phyloP scores from a whole-genome alignment of 2,329 filamentous ascomycete species.

The Periconia sp. region DNA sequence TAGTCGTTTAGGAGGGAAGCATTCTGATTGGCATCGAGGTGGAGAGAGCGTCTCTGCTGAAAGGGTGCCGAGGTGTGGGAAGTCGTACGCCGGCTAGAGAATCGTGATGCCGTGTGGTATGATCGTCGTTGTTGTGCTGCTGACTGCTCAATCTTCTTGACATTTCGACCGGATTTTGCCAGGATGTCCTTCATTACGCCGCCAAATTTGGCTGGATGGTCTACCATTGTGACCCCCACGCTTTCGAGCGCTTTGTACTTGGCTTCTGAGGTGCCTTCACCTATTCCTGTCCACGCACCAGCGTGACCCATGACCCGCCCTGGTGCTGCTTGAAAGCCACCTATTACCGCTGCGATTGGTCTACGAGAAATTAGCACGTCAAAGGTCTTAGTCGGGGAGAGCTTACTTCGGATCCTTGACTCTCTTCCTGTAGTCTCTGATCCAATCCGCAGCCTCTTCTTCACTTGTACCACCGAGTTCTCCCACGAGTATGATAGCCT shows the following conservation, averaged over 20 bases:
- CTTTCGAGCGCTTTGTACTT: constrained; percentile 72
- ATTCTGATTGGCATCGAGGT: constrained; percentile 61
- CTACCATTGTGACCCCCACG: constrained; percentile 72
- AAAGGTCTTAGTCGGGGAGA: not conserved
- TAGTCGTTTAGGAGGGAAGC: constrained; percentile 62
- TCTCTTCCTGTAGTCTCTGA: constrained; percentile 67
- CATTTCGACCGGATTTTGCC: constrained; percentile 48
- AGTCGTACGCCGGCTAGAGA: no score
- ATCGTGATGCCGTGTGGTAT: constrained; percentile 46
- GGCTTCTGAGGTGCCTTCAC: constrained; percentile 67
- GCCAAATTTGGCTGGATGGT: constrained; percentile 79
- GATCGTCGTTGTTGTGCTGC: constrained; percentile 56
- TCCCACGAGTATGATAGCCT: constrained; percentile 74
- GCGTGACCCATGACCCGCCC: constrained; percentile 80
- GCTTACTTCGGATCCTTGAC: constrained; percentile 68
- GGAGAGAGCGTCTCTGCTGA: constrained; percentile 58
- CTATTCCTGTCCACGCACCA: constrained; percentile 72
- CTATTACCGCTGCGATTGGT: constrained; percentile 75
- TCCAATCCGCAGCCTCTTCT: constrained; percentile 76
- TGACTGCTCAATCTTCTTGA: constrained; percentile 47
- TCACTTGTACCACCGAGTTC: constrained; percentile 75
- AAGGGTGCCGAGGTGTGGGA: constrained; percentile 3
- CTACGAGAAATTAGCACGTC: constrained; percentile 46
- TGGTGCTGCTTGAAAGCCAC: constrained; percentile 67
- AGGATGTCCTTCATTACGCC: constrained; percentile 69